Evolutionary conservation across 108 stramenopile genomes (phyloP).

Genomic region (Skeletonema grethae): DNA sequence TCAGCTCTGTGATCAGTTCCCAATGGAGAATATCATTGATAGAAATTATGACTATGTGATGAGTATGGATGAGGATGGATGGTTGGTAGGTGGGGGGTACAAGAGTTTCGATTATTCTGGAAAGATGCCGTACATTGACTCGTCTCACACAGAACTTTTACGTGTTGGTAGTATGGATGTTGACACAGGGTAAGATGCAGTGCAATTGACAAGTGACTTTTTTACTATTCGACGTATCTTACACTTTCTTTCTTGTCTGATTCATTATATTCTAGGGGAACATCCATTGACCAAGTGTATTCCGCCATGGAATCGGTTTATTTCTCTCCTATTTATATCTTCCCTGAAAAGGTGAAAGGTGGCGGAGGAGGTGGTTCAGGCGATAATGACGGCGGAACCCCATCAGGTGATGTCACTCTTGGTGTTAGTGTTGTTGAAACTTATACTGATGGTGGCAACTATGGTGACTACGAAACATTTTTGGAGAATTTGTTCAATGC

Average conservation of each 20-base stretch:
- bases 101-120: slow-evolving; percentile 92
- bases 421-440: slow-evolving; percentile 83
- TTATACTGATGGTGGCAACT: slow-evolving; percentile 68
- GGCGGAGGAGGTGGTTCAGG: slow-evolving; percentile 87
- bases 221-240: not conserved
- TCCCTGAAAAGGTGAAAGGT: slow-evolving; percentile 84
- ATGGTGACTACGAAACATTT: slow-evolving; percentile 78
- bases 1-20: slow-evolving; percentile 88
- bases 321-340: slow-evolving; percentile 82
- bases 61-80: slow-evolving; percentile 93
- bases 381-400: slow-evolving; percentile 49
- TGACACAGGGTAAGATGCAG: slow-evolving; percentile 71
- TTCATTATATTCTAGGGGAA: slow-evolving; percentile 77
- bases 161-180: slow-evolving; percentile 84
- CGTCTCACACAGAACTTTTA: slow-evolving; percentile 85
- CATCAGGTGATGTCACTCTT: slow-evolving; percentile 77
- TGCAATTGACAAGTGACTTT: slow-evolving; percentile 60
- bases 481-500: slow-evolving; percentile 80
- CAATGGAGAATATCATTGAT: slow-evolving; percentile 93
- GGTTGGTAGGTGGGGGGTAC: slow-evolving; percentile 91
- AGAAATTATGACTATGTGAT: slow-evolving; percentile 85
- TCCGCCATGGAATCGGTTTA: slow-evolving; percentile 66
- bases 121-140: slow-evolving; percentile 95
- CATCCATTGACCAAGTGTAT: slow-evolving; percentile 83
- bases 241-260: slow-evolving; percentile 9